These are phyloP conservation scores for Yamadazyma nakazawae DNA, from an alignment of 805 yeast species.

Conservation along the genomic window DNA sequence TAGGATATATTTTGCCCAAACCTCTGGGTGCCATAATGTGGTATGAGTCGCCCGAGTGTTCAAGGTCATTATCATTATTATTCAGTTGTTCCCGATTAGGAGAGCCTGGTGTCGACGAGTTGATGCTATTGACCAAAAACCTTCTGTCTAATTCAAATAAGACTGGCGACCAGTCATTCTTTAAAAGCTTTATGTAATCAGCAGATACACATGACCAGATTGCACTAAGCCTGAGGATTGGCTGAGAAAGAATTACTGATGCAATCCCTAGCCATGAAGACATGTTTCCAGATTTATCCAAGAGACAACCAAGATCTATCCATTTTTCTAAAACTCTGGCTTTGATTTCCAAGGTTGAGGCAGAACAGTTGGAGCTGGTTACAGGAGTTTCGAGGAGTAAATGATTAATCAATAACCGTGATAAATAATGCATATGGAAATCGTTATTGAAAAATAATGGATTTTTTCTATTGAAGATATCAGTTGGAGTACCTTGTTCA, in stretches of 20 bases:
- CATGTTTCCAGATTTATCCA: slow-evolving; percentile 85
- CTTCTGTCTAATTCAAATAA: slow-evolving; percentile 83
- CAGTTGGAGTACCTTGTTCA: slow-evolving; percentile 12
- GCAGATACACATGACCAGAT: slow-evolving; percentile 75
- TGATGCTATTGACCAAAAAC: slow-evolving; percentile 41
- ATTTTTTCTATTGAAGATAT: slow-evolving; percentile 50
- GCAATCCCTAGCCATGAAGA: slow-evolving; percentile 93
- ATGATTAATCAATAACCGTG: slow-evolving; percentile 67
- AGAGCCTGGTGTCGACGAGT: slow-evolving; percentile 8
- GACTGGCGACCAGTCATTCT: slow-evolving; percentile 90
- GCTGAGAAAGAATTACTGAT: slow-evolving; percentile 75
- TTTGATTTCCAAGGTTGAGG: slow-evolving; percentile 38
- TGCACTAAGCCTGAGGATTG: slow-evolving; percentile 66
- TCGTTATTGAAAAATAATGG: slow-evolving; percentile 74
- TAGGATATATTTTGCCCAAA: slow-evolving; percentile 71
- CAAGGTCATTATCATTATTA: neutral
- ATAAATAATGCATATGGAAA: slow-evolving; percentile 70
- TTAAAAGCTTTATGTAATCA: slow-evolving; percentile 54
- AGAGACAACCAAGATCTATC: slow-evolving; percentile 76
- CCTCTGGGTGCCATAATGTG: slow-evolving; percentile 87
- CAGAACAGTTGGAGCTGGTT: slow-evolving; percentile 11
- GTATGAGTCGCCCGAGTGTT: slow-evolving; percentile 40
- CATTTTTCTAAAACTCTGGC: slow-evolving; percentile 73
- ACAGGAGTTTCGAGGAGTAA: slow-evolving; percentile 51
- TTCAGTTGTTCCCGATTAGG: slow-evolving; percentile 3